Evolutionary conservation across 2,329 filamentous ascomycete species (phyloP).

Genomic region (Neopestalotiopsis clavispora): DNA sequence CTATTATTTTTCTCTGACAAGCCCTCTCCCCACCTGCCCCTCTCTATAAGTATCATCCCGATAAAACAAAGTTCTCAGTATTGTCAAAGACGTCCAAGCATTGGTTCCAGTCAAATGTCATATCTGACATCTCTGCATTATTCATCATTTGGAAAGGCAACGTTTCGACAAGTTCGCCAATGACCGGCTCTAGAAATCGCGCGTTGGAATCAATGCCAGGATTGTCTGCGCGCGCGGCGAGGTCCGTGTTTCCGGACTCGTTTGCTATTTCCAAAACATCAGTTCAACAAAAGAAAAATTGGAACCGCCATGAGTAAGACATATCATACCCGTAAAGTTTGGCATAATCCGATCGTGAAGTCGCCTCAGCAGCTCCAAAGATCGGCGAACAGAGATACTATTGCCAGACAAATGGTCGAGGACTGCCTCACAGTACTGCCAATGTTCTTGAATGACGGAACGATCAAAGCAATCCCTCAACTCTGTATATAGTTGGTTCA

Average conservation of each 20-base stretch:
- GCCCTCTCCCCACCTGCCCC: no score
- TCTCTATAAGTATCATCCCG: no score
- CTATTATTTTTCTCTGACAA: background rate
- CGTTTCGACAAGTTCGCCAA: background rate
- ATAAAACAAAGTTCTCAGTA: background rate
- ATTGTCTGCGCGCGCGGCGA: background rate
- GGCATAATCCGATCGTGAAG: background rate
- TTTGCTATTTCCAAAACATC: background rate
- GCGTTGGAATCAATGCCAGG: background rate
- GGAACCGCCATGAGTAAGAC: background rate
- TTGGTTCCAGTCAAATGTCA: background rate
- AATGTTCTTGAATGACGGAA: slow-evolving; percentile 1
- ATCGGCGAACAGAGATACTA: background rate
- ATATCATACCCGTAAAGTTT: background rate
- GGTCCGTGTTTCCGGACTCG: background rate
- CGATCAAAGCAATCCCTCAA: background rate
- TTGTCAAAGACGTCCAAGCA: background rate
- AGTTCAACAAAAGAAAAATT: background rate
- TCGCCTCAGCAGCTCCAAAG: background rate
- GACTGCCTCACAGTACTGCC: background rate
- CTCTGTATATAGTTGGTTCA: background rate
- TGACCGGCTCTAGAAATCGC: background rate
- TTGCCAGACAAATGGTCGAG: background rate
- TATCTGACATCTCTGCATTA: background rate
- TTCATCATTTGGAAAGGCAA: background rate